Conservation (phyloP, 768 basidiomycete genomes). For the Hygrocybe punicea region DNA sequence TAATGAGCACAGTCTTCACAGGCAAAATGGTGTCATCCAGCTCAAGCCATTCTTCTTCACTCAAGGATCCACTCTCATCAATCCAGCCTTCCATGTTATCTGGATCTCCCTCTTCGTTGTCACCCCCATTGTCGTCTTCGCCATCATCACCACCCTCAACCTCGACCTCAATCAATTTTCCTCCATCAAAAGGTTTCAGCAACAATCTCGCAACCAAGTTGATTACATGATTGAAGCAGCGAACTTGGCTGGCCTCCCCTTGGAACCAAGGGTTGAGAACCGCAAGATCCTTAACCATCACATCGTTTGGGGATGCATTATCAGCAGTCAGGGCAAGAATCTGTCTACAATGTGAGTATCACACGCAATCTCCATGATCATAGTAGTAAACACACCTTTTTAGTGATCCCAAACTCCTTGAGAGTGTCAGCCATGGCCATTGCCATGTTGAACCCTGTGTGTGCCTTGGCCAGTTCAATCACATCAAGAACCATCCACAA, state of each 20-base stretch:
- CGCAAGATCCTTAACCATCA: conserved; percentile 29
- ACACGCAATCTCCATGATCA: background rate
- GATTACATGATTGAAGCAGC: conserved; percentile 41
- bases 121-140: background rate
- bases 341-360: no score
- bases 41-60: background rate
- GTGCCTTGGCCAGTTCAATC: conserved; percentile 35
- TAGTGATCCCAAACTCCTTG: conserved; percentile 31
- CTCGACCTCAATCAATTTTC: background rate
- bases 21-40: background rate
- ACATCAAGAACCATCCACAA: conserved; percentile 34
- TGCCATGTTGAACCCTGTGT: conserved; percentile 35
- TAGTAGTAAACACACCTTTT: conserved; percentile 30
- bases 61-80: background rate
- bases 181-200: conserved; percentile 32
- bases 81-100: background rate
- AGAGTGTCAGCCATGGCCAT: conserved; percentile 31
- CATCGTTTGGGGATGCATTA: conserved; percentile 37
- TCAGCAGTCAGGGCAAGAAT: conserved; percentile 29
- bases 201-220: conserved; percentile 36
- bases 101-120: background rate
- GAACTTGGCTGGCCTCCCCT: conserved; percentile 20
- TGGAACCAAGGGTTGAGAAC: conserved; percentile 16
- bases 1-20: background rate
- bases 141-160: background rate